A percentile compares a stretch with the other conserved stretches of the same genome.
Conservation (phyloP, 768 basidiomycete genomes). For the Brasilioporus rufonigricans region DNA sequence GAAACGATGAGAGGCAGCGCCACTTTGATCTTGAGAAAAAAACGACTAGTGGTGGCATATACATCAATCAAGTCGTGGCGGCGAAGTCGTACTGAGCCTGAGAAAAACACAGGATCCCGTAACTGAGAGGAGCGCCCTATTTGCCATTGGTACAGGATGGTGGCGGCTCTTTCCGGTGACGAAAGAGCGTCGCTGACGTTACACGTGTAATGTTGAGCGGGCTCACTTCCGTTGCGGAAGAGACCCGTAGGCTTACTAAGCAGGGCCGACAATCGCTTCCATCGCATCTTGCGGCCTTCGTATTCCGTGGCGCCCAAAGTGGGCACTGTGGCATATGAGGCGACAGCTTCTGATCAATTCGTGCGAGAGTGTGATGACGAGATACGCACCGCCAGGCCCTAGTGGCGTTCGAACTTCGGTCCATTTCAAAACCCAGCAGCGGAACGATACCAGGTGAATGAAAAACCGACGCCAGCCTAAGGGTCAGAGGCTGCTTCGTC, state of each 20-base stretch:
- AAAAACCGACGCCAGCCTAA: neutral
- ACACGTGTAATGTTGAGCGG: constrained; percentile 31
- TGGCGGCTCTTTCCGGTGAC: neutral
- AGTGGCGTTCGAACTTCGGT: neutral
- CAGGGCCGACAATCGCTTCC: constrained; percentile 10
- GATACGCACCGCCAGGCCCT: neutral
- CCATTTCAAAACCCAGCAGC: constrained; percentile 7
- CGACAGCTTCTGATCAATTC: neutral
- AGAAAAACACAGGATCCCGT: constrained; percentile 2
- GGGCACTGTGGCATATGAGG: neutral
- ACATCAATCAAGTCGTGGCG: neutral
- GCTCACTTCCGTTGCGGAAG: neutral
- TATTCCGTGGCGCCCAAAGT: neutral
- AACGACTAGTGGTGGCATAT: neutral
- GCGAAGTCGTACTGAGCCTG: neutral
- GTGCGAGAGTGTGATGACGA: neutral
- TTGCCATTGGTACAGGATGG: neutral
- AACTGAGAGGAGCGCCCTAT: neutral
- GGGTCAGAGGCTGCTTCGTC: neutral
- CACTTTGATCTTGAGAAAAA: constrained; percentile 10
- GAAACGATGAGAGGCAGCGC: constrained; percentile 7
- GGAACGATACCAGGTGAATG: neutral
- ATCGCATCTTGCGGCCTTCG: neutral
- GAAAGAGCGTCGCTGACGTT: constrained; percentile 17
- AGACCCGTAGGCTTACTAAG: constrained; percentile 5